Evolutionary conservation across 441 rosid genomes (phyloP).

Genomic region (Populus hybrid): DNA sequence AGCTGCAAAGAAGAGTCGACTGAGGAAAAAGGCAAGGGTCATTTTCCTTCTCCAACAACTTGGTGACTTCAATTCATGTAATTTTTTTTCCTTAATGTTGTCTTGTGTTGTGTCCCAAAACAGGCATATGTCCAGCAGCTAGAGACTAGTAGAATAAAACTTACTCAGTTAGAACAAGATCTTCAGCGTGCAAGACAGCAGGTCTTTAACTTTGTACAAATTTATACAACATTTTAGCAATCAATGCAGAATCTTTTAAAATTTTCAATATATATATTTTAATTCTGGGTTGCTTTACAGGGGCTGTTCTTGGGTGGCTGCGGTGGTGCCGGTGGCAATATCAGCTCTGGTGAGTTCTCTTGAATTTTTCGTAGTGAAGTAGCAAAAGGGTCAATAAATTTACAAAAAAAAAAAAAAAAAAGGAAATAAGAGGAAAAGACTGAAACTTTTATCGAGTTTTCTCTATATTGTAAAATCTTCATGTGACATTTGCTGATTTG

Average conservation of each 20-base stretch:
- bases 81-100: background rate
- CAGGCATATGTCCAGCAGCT: conserved; percentile 99
- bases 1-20: conserved; percentile 97
- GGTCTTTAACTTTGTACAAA: conserved; percentile 30
- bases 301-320: conserved; percentile 63
- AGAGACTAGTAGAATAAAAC: conserved; percentile 89
- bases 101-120: background rate
- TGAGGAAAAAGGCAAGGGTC: conserved; percentile 74
- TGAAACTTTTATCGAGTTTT: background rate
- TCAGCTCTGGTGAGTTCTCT: conserved; percentile 68
- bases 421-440: background rate
- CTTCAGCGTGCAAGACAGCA: conserved; percentile 91
- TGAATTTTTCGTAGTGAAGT: background rate
- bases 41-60: conserved; percentile 9
- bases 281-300: conserved; percentile 31
- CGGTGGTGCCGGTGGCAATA: conserved; percentile 58
- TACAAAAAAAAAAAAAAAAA: background rate
- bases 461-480: background rate
- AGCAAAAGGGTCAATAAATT: background rate
- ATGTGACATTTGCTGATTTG: conserved; percentile 7
- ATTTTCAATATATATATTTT: background rate
- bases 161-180: conserved; percentile 89
- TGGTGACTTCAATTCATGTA: background rate
- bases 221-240: background rate
- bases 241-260: background rate